phyloP scores from a whole-genome alignment of 1,284 basidiomycete species.

The Cryptococcus jaspeensis region DNA sequence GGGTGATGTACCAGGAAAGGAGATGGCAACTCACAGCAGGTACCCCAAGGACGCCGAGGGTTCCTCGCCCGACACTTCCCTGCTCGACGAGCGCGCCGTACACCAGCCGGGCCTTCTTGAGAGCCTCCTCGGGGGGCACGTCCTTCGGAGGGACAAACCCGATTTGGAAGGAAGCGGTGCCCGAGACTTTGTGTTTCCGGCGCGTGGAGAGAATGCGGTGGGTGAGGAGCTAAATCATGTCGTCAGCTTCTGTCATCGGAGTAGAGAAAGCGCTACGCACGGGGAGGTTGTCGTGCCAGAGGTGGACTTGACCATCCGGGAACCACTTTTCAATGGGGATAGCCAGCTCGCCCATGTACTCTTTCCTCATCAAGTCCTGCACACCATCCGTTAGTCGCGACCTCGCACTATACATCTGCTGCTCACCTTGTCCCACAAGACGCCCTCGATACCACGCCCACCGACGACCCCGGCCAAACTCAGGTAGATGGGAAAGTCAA shows the following conservation, averaged over 20 bases:
- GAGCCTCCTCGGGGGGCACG: constrained; percentile 20
- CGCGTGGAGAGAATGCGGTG: constrained; percentile 64
- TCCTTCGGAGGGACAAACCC: constrained; percentile 63
- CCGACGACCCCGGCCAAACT: constrained; percentile 70
- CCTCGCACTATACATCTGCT: constrained; percentile 10
- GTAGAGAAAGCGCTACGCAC: constrained; percentile 28
- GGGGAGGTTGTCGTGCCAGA: constrained; percentile 42
- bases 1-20: constrained; percentile 1
- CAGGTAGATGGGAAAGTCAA: constrained; percentile 79
- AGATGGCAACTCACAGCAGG: constrained; percentile 65
- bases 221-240: constrained; percentile 55
- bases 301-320: constrained; percentile 50
- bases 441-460: constrained; percentile 67
- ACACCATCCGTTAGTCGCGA: constrained; percentile 7
- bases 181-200: constrained; percentile 55
- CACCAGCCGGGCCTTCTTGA: constrained; percentile 49
- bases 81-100: constrained; percentile 66
- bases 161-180: constrained; percentile 68
- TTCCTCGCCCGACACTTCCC: constrained; percentile 56
- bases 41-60: constrained; percentile 55
- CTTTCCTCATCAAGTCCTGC: constrained; percentile 67
- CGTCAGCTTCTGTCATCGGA: not conserved
- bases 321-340: constrained; percentile 81
- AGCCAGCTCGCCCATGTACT: constrained; percentile 86
- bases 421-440: constrained; percentile 89